Evolutionary conservation across 2,329 filamentous ascomycete genomes (phyloP).

Genomic region (Fusarium abutilonis): DNA sequence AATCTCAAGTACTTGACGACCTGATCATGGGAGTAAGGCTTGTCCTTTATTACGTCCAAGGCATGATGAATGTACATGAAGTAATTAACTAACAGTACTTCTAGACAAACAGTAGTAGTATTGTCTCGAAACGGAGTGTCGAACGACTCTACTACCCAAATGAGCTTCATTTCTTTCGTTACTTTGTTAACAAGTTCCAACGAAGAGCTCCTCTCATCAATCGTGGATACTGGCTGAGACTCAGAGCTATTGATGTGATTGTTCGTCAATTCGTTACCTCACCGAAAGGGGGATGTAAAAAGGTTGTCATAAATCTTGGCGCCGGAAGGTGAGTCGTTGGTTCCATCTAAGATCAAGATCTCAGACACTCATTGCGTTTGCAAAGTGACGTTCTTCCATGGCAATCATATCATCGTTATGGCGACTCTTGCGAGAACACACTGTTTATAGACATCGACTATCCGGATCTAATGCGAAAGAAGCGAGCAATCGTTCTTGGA

Average conservation of each 20-base stretch:
- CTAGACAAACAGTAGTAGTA: slow-evolving; percentile 89
- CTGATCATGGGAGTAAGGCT: slow-evolving; percentile 65
- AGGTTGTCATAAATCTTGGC: slow-evolving; percentile 84
- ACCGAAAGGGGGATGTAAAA: slow-evolving; percentile 61
- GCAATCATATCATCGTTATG: slow-evolving; percentile 77
- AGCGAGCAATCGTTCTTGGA: slow-evolving; percentile 72
- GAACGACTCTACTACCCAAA: slow-evolving; percentile 83
- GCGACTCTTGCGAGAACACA: slow-evolving; percentile 64
- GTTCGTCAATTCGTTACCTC: slow-evolving; percentile 77
- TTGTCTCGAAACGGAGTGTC: slow-evolving; percentile 92
- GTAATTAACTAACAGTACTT: slow-evolving; percentile 6
- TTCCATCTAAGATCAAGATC: neutral
- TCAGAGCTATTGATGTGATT: slow-evolving; percentile 81
- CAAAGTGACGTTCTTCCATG: slow-evolving; percentile 85
- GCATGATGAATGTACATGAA: neutral
- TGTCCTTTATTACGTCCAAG: neutral
- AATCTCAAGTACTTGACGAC: slow-evolving; percentile 56
- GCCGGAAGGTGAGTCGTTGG: slow-evolving; percentile 80
- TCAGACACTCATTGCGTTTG: slow-evolving; percentile 9
- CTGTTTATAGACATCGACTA: slow-evolving; percentile 90
- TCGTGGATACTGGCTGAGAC: slow-evolving; percentile 85
- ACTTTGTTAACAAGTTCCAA: slow-evolving; percentile 87
- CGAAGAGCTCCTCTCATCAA: slow-evolving; percentile 89
- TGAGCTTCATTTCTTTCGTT: slow-evolving; percentile 84
- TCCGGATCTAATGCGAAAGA: slow-evolving; percentile 78